Evolutionary conservation across 1,139 yeast species (phyloP), one percentile per base, ranked within the genome.

Genomic region (Suhomyces maxii): DNA sequence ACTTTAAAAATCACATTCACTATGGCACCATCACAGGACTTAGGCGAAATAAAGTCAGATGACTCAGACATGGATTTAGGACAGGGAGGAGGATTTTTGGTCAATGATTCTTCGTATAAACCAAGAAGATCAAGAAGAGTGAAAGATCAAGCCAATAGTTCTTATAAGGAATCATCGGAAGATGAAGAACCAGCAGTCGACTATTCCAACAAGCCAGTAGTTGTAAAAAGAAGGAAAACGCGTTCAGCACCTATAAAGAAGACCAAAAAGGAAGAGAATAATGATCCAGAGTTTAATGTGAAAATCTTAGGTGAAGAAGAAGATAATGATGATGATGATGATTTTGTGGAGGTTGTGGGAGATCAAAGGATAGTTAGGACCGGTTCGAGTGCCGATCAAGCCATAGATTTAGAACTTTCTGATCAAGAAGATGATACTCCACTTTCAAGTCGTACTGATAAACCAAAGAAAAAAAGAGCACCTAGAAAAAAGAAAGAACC

Each of bases 41-140:
- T 28, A 11, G 14, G 10, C 9, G 44, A 26, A 26, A 39, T 36
- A 25, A 38, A 23, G 12, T 26, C 33, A 6, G 48, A 38, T 2
- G 56, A 49, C 9, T 36, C 43, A 7, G 52, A 47, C 8, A 25
- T 13, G 8, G 28, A 23, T 30, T 18, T 37, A 13, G 44, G 33
- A 9, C 58, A 53, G 26, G 72, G 59, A 6, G 80, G 80, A 3
- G 81, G 81, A 11, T 76, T 76, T 53, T 57, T 77, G 7, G 61
- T 63, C 5, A 66, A 71, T 49, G 80, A 76, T 53, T 67, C 71
- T 44, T 45, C 36, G 36, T 41, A 47, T 45, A 44, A 46, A 49
- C 47, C 47, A 34, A 56, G 60, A 45, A 52, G 60, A 45, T 50
- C 58, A 26, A 56, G 60, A 49, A 55, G 65, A 35, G 39, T 50